These are phyloP conservation scores for Truncatella angustata DNA, from an alignment of 2,329 filamentous ascomycete species.

Conservation along the genomic window DNA sequence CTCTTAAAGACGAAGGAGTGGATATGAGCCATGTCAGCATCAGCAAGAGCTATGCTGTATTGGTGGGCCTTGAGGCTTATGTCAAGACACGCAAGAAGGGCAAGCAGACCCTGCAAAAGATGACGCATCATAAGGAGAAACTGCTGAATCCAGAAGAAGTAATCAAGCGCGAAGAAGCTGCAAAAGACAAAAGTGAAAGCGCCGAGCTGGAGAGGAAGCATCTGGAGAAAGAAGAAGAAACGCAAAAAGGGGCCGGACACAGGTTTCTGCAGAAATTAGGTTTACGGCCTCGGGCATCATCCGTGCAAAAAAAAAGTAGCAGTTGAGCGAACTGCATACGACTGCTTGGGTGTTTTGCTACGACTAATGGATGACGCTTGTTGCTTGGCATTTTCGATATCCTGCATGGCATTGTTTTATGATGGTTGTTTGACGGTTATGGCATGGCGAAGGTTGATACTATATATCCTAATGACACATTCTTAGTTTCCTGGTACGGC, in stretches of 20 bases:
- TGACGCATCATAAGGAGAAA: conserved; percentile 55
- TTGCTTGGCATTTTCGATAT: too few relatives aligned
- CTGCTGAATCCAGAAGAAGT: conserved; percentile 60
- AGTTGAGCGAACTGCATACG: too few relatives aligned
- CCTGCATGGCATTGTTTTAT: too few relatives aligned
- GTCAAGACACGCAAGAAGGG: conserved; percentile 65
- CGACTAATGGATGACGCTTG: too few relatives aligned
- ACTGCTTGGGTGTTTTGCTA: too few relatives aligned
- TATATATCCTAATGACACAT: too few relatives aligned
- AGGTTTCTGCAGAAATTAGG: conserved; percentile 41
- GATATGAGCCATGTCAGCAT: conserved; percentile 80
- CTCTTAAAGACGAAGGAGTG: conserved; percentile 68
- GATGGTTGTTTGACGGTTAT: too few relatives aligned
- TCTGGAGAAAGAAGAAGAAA: conserved; percentile 35
- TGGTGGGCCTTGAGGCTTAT: conserved; percentile 82
- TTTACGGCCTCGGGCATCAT: conserved; percentile 24
- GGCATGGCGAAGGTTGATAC: too few relatives aligned
- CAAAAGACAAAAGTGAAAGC: conserved; percentile 60
- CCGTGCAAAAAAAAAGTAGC: background rate
- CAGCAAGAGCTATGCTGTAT: conserved; percentile 76
- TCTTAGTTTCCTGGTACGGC: too few relatives aligned
- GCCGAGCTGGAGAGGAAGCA: conserved; percentile 48
- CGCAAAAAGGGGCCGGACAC: conserved; percentile 36
- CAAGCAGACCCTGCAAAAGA: conserved; percentile 51
- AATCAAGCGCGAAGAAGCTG: conserved; percentile 54